Base-by-base conservation (phyloP, 169 alveolate genomes). In the Eimeria mitis region DNA sequence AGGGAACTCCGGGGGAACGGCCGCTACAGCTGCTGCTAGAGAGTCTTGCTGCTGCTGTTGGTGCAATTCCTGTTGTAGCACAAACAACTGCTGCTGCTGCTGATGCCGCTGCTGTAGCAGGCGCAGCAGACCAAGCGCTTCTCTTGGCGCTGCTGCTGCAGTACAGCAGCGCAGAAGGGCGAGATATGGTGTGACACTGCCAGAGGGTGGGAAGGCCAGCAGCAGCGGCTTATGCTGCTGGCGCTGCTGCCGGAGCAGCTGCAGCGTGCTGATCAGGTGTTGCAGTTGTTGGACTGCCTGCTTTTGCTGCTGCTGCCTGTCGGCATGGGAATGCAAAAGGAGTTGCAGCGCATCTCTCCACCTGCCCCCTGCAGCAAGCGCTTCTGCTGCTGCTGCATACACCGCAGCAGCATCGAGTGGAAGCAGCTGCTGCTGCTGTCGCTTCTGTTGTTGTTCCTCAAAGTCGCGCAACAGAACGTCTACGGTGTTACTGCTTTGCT, bases 141-240 rank as follows among this genome's bases (percentile, higher is more conserved):
- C 92, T 71, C 92, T 49, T 37, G 81, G 92, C 47, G 92, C 92
- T 59, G 63, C 92, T 42, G 92, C 92, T 85, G 92, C 92, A 40
- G 79, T 52, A 56, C 92, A 85, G 92, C 68, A 85, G 37, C 92
- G 76, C 79, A 85, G 79, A 28, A 85, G 28, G 42, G 92, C 79
- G 8, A 85, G 92, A 34, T 85, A 85, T 14, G 92, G 92, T 19
- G 63, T 40, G 71, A 85, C 92, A 42, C 92, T 85, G 81, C 92
- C 92, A 42, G 44, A 25, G 8, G 76, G 92, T 44, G 92, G 92
- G 42, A 14, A 85, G 61, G 76, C 31, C 42, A 61, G 92, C 44
- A 85, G 81, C 73, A 85, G 14, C 92, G 61, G 92, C 81, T 61
- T 76, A 42, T 13, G 34, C 42, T 59, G 91, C 59, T 83, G 76